A percentile compares a stretch with the other conserved stretches of the same genome.
phyloP scores from a whole-genome alignment of 2,329 filamentous ascomycete genomes.

The Tolypocladium inflatum region DNA sequence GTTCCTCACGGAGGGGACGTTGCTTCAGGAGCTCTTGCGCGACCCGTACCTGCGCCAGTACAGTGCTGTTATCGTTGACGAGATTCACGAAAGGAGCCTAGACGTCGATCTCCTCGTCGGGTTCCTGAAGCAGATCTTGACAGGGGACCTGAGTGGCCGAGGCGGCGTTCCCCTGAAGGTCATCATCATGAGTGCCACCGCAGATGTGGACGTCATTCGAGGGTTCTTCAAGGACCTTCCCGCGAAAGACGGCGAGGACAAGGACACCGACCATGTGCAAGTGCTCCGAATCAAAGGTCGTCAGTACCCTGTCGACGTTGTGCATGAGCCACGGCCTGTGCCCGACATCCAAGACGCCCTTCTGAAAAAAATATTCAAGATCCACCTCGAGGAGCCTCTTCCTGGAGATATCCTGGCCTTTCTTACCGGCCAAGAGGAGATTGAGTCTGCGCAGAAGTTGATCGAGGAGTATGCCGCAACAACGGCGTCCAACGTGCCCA shows the following conservation, averaged over 20 bases:
- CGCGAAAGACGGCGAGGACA: slow-evolving; percentile 2
- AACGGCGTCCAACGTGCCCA: slow-evolving; percentile 66
- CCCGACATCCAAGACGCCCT: slow-evolving; percentile 76
- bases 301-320: slow-evolving; percentile 73
- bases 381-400: slow-evolving; percentile 81
- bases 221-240: slow-evolving; percentile 54
- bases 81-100: slow-evolving; percentile 91
- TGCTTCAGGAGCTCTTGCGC: slow-evolving; percentile 83
- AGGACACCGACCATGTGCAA: slow-evolving; percentile 16
- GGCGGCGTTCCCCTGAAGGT: slow-evolving; percentile 74
- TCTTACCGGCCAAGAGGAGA: slow-evolving; percentile 85
- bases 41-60: slow-evolving; percentile 79
- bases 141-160: slow-evolving; percentile 50
- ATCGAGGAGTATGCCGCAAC: slow-evolving; percentile 70
- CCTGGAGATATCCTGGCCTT: slow-evolving; percentile 93
- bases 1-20: slow-evolving; percentile 91
- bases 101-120: slow-evolving; percentile 89
- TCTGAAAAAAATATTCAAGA: slow-evolving; percentile 72
- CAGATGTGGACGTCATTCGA: slow-evolving; percentile 71
- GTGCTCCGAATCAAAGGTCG: slow-evolving; percentile 69
- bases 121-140: slow-evolving; percentile 72
- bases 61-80: slow-evolving; percentile 85
- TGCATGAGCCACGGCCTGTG: slow-evolving; percentile 65
- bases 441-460: slow-evolving; percentile 70
- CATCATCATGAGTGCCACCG: slow-evolving; percentile 94